Evolutionary conservation across 768 basidiomycete genomes (phyloP), one percentile per base, ranked within the genome.

Genomic region (Mycena leptocephala): DNA sequence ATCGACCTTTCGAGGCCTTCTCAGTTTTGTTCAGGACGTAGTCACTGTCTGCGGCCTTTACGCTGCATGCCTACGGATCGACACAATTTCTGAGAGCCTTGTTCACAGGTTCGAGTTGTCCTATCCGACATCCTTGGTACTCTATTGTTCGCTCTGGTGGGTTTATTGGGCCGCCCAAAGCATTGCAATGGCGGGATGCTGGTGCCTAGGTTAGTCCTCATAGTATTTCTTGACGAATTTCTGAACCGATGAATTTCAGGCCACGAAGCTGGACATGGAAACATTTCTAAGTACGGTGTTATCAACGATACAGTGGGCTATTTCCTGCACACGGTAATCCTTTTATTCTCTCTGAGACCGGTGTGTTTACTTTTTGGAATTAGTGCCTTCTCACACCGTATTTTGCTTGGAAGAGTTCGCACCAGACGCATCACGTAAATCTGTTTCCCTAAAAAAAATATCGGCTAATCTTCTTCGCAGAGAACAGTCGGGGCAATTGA

Each of bases 401-500:
- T 11, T 65, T 48, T 16, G 64, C 43, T 1, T 65, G 64, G 64
- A 18, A n/a, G 7, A 11, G 18, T 0, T 94, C 91, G 73, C 89
- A 95, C 86, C 91, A 93, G 79, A 87, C 92, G 16, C 95, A 96
- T 84, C 94, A 93, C 82, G 91, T 90, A 87, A 89, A 88, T 87
- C 0, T 92, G 93, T 76, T 93, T 94, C 10, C 28, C 18, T 6
- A 13, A 70, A 91, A 91, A 6, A 11, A 5, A 4, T 5, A 41
- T 26, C 2, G 7, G 33, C 16, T 30, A 3, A 51, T 28, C 6
- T 1, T 39, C 4, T 20, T 48, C 1, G n/a, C 9, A 64, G 63
- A 43, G 22, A 33, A 30, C 43, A 11, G 32, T 32, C 2, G 32
- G 43, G 46, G 94, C 94, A 0, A 94, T 95, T 84, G 93, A 94